These are phyloP conservation scores for Bondarzewia mesenterica DNA, from an alignment of 1,284 basidiomycete species.

Conservation along the genomic window DNA sequence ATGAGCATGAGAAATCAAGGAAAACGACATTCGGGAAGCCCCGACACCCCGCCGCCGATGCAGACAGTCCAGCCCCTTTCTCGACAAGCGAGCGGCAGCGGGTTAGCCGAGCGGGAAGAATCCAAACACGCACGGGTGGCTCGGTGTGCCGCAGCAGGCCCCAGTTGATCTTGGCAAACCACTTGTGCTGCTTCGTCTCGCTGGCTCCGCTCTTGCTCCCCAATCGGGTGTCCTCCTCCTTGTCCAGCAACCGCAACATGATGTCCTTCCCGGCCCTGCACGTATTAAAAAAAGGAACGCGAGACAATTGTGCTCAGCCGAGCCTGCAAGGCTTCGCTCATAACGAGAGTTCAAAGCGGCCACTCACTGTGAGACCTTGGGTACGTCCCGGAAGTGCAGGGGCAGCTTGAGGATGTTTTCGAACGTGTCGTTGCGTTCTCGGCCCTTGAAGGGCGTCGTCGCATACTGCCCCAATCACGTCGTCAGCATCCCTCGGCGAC, in stretches of 20 bases:
- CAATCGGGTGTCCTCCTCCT: conserved; percentile 84
- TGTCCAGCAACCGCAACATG: conserved; percentile 85
- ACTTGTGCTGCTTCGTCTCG: conserved; percentile 98
- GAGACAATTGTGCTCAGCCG: neutral
- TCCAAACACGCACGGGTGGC: conserved; percentile 69
- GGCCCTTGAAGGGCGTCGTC: conserved; percentile 98
- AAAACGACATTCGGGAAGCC: neutral
- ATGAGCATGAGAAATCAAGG: conserved; percentile 3
- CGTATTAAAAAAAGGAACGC: neutral
- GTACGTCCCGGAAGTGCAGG: conserved; percentile 83
- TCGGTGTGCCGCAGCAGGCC: conserved; percentile 88
- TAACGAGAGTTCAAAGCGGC: conserved; percentile 3
- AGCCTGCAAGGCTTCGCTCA: too few relatives aligned
- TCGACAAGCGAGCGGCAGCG: neutral
- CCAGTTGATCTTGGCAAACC: conserved; percentile 97
- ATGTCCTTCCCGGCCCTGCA: conserved; percentile 79
- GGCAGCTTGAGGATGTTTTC: conserved; percentile 87
- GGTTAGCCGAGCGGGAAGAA: conserved; percentile 8
- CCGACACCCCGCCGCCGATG: conserved; percentile 1
- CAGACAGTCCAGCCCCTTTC: neutral
- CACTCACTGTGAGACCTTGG: conserved; percentile 75
- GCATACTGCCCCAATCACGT: conserved; percentile 58
- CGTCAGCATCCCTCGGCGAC: neutral
- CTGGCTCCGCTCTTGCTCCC: conserved; percentile 92
- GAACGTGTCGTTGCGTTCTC: conserved; percentile 93